Base-by-base conservation (phyloP, 345 rosid species). In the Rhodamnia argentea region DNA sequence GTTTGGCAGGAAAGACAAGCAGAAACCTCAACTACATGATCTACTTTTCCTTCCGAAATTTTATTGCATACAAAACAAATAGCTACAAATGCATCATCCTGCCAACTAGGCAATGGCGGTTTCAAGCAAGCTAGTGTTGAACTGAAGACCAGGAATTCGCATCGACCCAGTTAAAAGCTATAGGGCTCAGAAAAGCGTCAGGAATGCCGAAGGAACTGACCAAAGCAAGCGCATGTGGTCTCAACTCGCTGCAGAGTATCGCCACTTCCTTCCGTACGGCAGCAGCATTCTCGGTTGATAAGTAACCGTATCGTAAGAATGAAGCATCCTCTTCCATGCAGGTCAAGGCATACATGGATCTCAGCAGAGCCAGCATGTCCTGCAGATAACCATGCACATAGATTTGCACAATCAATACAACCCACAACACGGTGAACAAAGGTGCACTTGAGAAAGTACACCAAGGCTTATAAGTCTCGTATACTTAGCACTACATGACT, bases 151-250 rank as follows among this genome's bases (percentile, higher is more conserved):
- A 94, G 27, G 98, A 90, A 86, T 97, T 94, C 47, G 99, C 94
- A 27, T 93, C 98, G 27, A 97, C 92, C 99, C 99, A 97, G 88
- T 97, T 86, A 78, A 89, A 96, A 58, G 99, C 98, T 88, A 97
- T 89, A 16, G 98, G 99, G 89, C 94, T 88, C 92, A 97, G 89
- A 87, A 95, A 92, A 6, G 96, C 89, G 59, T 92, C 94, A 32
- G 99, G 99, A 84, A 97, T 89, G 84, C 98, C 97, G 16, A 93
- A 94, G 52, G 98, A 95, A 84, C 90, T 85, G 40, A 96, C 98
- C 85, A 97, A 89, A 3, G 94, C 93, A 32, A 97, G 96, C 1
- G 98, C 93, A 75, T 96, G 98, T 4, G 96, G 98, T 84, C 96
- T 91, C 83, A 97, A 82, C 88, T 96, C 96, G 11, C 91, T 75